Evolutionary conservation across 139 green algal species (phyloP), one percentile per base, ranked within the genome.

Genomic region (Chlamydomonas schloesseri): DNA sequence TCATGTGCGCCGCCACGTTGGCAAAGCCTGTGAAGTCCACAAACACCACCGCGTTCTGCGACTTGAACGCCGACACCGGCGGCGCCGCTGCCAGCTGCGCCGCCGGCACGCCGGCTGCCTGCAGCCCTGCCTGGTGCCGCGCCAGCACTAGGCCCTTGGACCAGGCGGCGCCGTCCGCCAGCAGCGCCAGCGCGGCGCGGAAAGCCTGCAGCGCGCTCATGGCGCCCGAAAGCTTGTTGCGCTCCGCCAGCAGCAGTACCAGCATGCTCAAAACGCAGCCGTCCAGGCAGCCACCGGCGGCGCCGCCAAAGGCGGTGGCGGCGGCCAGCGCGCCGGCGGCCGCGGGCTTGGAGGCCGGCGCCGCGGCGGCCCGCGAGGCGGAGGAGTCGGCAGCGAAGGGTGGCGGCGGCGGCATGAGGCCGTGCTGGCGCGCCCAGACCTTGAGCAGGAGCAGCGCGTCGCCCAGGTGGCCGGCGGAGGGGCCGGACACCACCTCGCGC

Each of bases 391-490:
- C 26, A 42, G 76, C 42, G 24, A 46, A 28, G 20, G n/a, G 37
- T 15, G 31, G n/a, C 31, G 47, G 34, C 28, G 34, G 34, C 33
- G 34, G 71, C 71, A 73, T 62, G 62, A 95, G 87, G 36, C 75
- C 76, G 29, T 95, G 93, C 73, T 88, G 86, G 37, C 79, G 69
- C 11, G 94, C 94, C 95, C 95, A 97, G 20, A 95, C 90, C 70
- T 90, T 94, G 37, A 98, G 88, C 87, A 98, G 89, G 69, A 93
- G 81, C 11, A 95, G 42, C 0, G 87, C 94, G 47, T 97, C 94
- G 0, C 26, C 0, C 28, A 96, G 83, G 26, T 50, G 42, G 42
- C 67, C 53, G 1, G 90, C 84, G 8, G 79, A 57, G 17, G 69
- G 37, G 1, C 77, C 57, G 11, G 92, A 46, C 9, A 87, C 88